Conservation (phyloP, 495 filamentous ascomycete species). For the Podospora pseudocomata region DNA sequence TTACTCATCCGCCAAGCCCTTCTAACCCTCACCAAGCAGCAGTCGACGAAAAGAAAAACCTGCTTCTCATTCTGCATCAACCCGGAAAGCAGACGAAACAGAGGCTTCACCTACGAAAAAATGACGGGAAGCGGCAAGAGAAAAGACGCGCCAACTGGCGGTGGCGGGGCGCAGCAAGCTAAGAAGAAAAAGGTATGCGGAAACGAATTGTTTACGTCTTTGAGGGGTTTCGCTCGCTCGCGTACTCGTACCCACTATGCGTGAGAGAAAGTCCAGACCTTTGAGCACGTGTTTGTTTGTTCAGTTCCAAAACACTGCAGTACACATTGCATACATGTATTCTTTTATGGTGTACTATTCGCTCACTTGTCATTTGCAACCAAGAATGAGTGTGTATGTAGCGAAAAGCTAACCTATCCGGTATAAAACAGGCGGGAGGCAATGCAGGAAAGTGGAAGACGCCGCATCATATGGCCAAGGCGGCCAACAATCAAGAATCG, state of each 20-base stretch:
- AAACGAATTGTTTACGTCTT: not conserved
- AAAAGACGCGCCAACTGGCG: slow-evolving; percentile 25
- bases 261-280: not conserved
- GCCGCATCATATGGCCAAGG: slow-evolving; percentile 48
- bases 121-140: slow-evolving; percentile 29
- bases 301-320: too few species aligned
- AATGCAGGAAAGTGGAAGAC: slow-evolving; percentile 55
- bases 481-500: slow-evolving; percentile 28
- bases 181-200: slow-evolving; percentile 36
- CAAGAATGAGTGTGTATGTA: not conserved
- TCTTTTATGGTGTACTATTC: not conserved
- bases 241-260: not conserved
- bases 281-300: too few species aligned
- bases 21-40: not conserved
- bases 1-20: not conserved
- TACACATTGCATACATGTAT: not conserved
- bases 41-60: not conserved
- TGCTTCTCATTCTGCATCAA: slow-evolving; percentile 1
- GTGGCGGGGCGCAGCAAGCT: slow-evolving; percentile 13
- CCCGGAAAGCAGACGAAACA: not conserved
- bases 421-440: slow-evolving; percentile 37
- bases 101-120: not conserved
- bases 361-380: not conserved
- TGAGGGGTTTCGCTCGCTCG: not conserved
- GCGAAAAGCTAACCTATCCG: slow-evolving; percentile 4